A percentile compares a stretch with the other conserved stretches of the same genome.
Conservation (phyloP, 208 protist species). For the Trypanosomatidae sp. region DNA sequence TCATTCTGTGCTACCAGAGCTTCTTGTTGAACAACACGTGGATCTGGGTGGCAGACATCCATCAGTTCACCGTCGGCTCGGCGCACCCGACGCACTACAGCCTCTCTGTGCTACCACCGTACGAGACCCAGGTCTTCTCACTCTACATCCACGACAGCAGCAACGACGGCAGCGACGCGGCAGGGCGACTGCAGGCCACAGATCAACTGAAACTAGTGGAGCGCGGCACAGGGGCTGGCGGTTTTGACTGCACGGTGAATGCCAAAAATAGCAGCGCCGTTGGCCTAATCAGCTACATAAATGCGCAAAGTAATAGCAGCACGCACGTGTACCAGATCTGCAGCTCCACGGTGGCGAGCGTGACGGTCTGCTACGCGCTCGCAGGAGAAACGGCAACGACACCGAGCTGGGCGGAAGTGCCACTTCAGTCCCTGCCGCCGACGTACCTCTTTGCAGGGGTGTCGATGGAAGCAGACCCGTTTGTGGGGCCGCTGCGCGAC, state of each 20-base stretch:
- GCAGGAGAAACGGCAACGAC: slow-evolving; percentile 12
- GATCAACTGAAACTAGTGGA: slow-evolving; percentile 63
- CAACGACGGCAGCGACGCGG: not conserved
- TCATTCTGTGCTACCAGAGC: slow-evolving; percentile 87
- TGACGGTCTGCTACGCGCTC: slow-evolving; percentile 81
- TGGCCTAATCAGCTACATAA: slow-evolving; percentile 33
- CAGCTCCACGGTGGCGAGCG: slow-evolving; percentile 30
- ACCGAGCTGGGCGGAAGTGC: slow-evolving; percentile 78
- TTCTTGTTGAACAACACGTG: slow-evolving; percentile 40
- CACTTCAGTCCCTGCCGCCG: slow-evolving; percentile 38
- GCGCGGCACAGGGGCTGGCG: slow-evolving; percentile 17
- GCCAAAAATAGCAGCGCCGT: slow-evolving; percentile 41
- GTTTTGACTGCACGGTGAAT: slow-evolving; percentile 61
- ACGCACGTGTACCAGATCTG: slow-evolving; percentile 65
- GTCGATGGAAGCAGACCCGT: slow-evolving; percentile 41
- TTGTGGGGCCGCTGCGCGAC: slow-evolving; percentile 42
- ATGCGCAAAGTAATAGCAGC: slow-evolving; percentile 39
- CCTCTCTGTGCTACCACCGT: slow-evolving; percentile 42
- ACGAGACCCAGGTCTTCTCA: slow-evolving; percentile 50
- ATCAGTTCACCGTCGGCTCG: slow-evolving; percentile 61
- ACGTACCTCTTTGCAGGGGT: slow-evolving; percentile 59
- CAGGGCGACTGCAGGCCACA: slow-evolving; percentile 28
- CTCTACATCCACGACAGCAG: slow-evolving; percentile 49
- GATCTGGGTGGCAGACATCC: slow-evolving; percentile 54
- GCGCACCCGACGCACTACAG: slow-evolving; percentile 64